Evolutionary conservation across 1,139 yeast species (phyloP).

Genomic region (Yamadazyma pseudoaaseri): DNA sequence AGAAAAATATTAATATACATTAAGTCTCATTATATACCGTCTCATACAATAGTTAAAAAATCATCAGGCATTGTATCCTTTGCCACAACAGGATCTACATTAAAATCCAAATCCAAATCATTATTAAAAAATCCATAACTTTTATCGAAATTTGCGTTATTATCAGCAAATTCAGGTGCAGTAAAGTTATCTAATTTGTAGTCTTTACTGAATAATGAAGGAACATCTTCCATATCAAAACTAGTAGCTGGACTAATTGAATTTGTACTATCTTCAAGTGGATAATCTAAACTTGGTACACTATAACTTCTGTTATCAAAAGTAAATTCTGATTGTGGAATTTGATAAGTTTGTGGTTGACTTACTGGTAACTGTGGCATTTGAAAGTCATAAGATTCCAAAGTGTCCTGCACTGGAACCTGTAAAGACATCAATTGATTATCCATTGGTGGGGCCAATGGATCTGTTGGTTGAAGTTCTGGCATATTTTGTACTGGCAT

Average conservation of each 20-base stretch:
- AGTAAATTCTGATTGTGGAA: conserved; percentile 1
- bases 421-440: neutral
- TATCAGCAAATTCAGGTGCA: neutral
- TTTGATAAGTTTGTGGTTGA: neutral
- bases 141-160: neutral
- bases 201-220: conserved; percentile 10
- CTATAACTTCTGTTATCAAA: conserved; percentile 6
- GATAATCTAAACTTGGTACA: conserved; percentile 7
- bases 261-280: neutral
- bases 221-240: conserved; percentile 10
- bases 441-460: neutral
- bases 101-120: conserved; percentile 6
- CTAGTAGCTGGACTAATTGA: conserved; percentile 6
- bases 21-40: neutral
- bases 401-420: conserved; percentile 1
- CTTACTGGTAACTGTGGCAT: neutral
- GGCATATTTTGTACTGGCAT: neutral
- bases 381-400: conserved; percentile 1
- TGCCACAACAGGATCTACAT: neutral
- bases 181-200: conserved; percentile 7
- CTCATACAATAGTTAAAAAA: conserved; percentile 12
- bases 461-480: neutral
- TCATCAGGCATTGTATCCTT: conserved; percentile 9
- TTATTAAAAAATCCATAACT: conserved; percentile 4
- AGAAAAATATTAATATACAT: neutral